Evolutionary conservation across 108 stramenopile species (phyloP), one percentile per base, ranked within the genome.

Genomic region (Cylindrotheca closterium): DNA sequence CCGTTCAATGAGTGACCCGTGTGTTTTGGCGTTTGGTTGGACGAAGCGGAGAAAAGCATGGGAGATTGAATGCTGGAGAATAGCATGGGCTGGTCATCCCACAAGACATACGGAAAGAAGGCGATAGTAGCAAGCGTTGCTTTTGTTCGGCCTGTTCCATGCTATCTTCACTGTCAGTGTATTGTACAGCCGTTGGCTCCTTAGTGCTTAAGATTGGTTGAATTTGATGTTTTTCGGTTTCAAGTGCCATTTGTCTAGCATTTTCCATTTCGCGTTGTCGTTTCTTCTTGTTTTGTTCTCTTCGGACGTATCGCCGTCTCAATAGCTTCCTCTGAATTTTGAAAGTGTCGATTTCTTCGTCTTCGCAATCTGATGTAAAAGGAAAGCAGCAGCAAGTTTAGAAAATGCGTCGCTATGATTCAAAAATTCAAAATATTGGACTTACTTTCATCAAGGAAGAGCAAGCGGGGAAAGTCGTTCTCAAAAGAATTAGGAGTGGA

Each of bases 311-410:
- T 25, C 69, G 75, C 21, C 69, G 55, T 34, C 65, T 58, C 10
- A 70, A 56, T 47, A 70, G 45, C 50, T 70, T 70, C 4, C 69
- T 57, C 27, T 77, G 75, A 28, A 70, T 57, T 25, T 50, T 54
- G 45, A 66, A 73, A 19, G 55, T 15, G 2, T 45, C 22, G 2
- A 45, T 46, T 5, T 58, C 47, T 3, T 45, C 63, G 1, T 42
- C 37, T 10, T 7, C 15, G 37, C 37, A 42, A 15, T 42, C 37
- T 42, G 37, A 15, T 42, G 37, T 42, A 10, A 10, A 42, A n/a
- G n/a, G n/a, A 42, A 42, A 42, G 37, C 37, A 42, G 15, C 10
- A 42, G 37, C 7, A 42, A 42, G 7, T 15, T 42, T 42, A 7
- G 37, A n/a, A n/a, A n/a, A n/a, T n/a, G n/a, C n/a, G n/a, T n/a